Percentiles rank a stretch among this genome's conserved stretches.
These are phyloP conservation scores for Rhexocercosporidium sp. DNA, from an alignment of 2,329 filamentous ascomycete genomes.

Conservation along the genomic window DNA sequence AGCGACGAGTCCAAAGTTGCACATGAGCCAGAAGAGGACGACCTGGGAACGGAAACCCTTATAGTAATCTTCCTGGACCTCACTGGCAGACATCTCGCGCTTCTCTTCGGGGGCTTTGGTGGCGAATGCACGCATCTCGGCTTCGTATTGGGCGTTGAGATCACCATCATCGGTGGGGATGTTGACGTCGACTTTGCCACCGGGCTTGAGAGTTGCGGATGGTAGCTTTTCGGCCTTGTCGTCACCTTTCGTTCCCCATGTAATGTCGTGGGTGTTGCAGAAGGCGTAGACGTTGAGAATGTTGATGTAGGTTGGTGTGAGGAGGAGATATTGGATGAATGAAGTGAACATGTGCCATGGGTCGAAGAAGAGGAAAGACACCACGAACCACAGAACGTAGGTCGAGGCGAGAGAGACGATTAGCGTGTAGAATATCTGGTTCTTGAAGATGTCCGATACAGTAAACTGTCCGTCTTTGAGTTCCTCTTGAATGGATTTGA, in stretches of 20 bases:
- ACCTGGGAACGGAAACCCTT: constrained; percentile 92
- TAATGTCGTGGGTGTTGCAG: constrained; percentile 97
- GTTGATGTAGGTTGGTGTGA: constrained; percentile 97
- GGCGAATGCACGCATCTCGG: constrained; percentile 76
- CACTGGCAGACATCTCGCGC: constrained; percentile 61
- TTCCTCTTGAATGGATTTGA: constrained; percentile 79
- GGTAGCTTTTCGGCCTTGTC: constrained; percentile 93
- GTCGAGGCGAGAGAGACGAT: constrained; percentile 93
- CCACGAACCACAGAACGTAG: constrained; percentile 90
- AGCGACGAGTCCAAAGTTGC: constrained; percentile 86
- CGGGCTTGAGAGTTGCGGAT: constrained; percentile 87
- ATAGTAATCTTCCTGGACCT: constrained; percentile 98
- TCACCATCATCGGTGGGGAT: constrained; percentile 90
- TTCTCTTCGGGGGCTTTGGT: constrained; percentile 77
- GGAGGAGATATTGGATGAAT: constrained; percentile 90
- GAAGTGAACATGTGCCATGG: constrained; percentile 99
- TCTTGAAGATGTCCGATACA: constrained; percentile 77
- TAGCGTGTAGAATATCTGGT: constrained; percentile 88
- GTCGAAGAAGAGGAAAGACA: constrained; percentile 93
- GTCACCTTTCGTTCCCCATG: constrained; percentile 97
- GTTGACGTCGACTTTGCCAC: constrained; percentile 90
- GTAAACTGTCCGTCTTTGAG: constrained; percentile 67
- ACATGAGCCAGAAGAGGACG: constrained; percentile 95
- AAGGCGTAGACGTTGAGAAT: constrained; percentile 99
- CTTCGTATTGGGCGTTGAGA: constrained; percentile 92